Conservation (phyloP, 2,329 filamentous ascomycete genomes). For the Colletotrichum sidae region DNA sequence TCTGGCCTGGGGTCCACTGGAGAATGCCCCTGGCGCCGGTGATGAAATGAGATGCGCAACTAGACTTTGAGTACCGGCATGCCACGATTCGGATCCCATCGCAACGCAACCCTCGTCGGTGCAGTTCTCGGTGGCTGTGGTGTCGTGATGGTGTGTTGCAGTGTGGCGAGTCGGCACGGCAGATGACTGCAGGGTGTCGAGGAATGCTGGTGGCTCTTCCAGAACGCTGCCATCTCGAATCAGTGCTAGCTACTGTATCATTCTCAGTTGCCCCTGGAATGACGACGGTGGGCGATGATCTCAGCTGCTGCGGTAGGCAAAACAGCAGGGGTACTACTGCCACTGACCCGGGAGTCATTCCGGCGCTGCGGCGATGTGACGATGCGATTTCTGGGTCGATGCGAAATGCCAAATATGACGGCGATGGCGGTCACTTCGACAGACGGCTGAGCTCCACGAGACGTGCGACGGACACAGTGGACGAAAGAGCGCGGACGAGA, state of each 20-base stretch:
- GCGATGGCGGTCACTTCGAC: not conserved
- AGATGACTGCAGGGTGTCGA: constrained; percentile 5
- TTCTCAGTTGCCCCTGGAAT: constrained; percentile 21
- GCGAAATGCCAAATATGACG: constrained; percentile 17
- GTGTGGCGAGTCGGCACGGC: constrained; percentile 1
- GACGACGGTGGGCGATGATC: constrained; percentile 10
- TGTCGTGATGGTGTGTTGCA: not conserved
- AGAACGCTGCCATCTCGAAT: constrained; percentile 22
- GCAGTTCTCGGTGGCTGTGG: too few species aligned
- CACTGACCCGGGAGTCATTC: not conserved
- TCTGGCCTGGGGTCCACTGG: not conserved
- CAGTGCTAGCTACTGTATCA: not conserved
- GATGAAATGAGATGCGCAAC: constrained; percentile 8
- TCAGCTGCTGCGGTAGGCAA: constrained; percentile 2
- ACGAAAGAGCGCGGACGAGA: not conserved
- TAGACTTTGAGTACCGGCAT: constrained; percentile 32
- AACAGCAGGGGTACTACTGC: not conserved
- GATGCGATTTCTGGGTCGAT: constrained; percentile 2
- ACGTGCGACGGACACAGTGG: too few species aligned
- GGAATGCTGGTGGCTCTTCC: constrained; percentile 32
- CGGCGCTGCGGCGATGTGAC: constrained; percentile 16
- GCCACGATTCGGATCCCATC: constrained; percentile 11
- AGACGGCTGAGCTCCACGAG: too few species aligned
- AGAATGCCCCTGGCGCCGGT: constrained; percentile 6
- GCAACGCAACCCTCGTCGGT: too few species aligned